Evolutionary conservation across 2,329 filamentous ascomycete genomes (phyloP).

Genomic region (Fusarium sp.): DNA sequence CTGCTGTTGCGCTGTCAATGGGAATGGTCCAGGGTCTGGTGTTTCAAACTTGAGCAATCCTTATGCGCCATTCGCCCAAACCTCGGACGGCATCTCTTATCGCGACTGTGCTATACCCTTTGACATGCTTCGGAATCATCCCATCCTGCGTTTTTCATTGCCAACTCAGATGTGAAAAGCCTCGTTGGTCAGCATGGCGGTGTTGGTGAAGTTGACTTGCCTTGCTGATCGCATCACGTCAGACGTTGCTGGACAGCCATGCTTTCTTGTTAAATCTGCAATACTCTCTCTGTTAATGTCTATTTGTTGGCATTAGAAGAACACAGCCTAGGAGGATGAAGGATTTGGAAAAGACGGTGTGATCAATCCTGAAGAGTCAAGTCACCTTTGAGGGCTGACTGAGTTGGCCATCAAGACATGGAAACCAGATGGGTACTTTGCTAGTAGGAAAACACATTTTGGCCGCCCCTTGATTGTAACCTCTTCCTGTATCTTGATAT

Average conservation of each 20-base stretch:
- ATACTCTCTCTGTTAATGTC: not conserved
- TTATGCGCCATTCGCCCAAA: slow-evolving; percentile 28
- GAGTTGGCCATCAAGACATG: not conserved
- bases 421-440: not conserved
- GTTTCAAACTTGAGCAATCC: slow-evolving; percentile 26
- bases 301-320: not conserved
- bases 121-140: slow-evolving; percentile 23
- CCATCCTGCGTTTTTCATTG: slow-evolving; percentile 19
- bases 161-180: slow-evolving; percentile 15
- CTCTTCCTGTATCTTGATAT: not conserved
- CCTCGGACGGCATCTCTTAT: not conserved
- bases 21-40: slow-evolving; percentile 18
- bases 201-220: slow-evolving; percentile 9
- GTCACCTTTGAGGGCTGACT: not conserved
- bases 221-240: slow-evolving; percentile 22
- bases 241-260: not conserved
- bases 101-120: slow-evolving; percentile 17
- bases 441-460: not conserved
- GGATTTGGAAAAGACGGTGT: not conserved
- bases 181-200: slow-evolving; percentile 23
- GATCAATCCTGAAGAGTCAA: not conserved
- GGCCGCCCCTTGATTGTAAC: not conserved
- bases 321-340: not conserved
- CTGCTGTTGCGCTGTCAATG: slow-evolving; percentile 38
- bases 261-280: not conserved